phyloP scores from a whole-genome alignment of 495 filamentous ascomycete species.

The Podospora conica region DNA sequence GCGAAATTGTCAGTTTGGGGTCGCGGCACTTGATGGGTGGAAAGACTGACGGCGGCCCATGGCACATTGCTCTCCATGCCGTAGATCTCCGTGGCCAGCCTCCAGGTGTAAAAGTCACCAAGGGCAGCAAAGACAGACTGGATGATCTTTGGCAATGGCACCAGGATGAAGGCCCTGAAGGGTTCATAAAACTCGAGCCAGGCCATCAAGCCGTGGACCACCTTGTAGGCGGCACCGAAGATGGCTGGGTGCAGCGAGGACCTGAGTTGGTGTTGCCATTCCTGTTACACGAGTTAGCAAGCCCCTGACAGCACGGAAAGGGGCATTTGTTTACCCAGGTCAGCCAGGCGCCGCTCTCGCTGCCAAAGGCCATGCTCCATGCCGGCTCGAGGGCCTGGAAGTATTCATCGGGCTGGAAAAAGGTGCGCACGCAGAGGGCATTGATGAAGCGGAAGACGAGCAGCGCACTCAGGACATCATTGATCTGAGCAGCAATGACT shows the following conservation, averaged over 20 bases:
- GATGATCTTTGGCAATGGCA: slow-evolving; percentile 63
- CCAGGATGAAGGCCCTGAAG: slow-evolving; percentile 55
- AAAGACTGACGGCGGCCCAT: slow-evolving; percentile 61
- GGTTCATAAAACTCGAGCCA: slow-evolving; percentile 42
- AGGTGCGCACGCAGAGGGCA: slow-evolving; percentile 78
- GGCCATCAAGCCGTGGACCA: slow-evolving; percentile 47
- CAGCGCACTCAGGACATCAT: slow-evolving; percentile 56
- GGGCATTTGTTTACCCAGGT: slow-evolving; percentile 72
- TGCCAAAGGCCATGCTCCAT: slow-evolving; percentile 82
- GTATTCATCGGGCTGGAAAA: slow-evolving; percentile 99
- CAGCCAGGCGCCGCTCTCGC: slow-evolving; percentile 75
- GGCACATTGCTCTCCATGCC: slow-evolving; percentile 57
- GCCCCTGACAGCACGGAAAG: not conserved
- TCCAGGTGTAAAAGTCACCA: slow-evolving; percentile 87
- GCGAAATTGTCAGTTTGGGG: not conserved
- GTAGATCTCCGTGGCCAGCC: slow-evolving; percentile 66
- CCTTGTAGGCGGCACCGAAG: slow-evolving; percentile 71
- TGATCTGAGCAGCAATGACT: slow-evolving; percentile 26
- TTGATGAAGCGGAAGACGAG: slow-evolving; percentile 77
- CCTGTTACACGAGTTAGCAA: slow-evolving; percentile 44
- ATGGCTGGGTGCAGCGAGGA: slow-evolving; percentile 87
- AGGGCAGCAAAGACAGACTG: slow-evolving; percentile 74
- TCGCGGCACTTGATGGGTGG: not conserved
- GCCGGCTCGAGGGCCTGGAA: slow-evolving; percentile 95
- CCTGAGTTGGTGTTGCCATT: slow-evolving; percentile 87